Base-by-base conservation (phyloP, 2,329 filamentous ascomycete genomes). In the Xylaria sp. region DNA sequence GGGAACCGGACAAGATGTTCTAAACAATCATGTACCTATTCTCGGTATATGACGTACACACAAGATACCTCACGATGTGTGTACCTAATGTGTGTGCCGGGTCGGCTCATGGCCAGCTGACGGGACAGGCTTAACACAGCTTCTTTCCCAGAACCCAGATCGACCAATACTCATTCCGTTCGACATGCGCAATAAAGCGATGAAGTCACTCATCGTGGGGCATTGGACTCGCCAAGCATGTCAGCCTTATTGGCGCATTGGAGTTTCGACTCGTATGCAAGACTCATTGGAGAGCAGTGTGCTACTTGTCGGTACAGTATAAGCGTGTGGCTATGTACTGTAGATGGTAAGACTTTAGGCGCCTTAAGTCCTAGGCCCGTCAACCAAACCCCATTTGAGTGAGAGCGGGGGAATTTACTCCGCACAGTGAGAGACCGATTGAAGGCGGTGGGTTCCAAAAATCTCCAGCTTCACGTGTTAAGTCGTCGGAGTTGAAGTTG, bases 381-480 rank as follows among this genome's bases (percentile, higher is more conserved):
- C 54, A 52, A 44, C 52, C 52, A 58, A 42, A 42, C 61, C 34
- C 11, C 47, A 56, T 57, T 49, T 54, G 34, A 49, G 37, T 19
- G 49, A 44, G 34, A 44, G 34, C 50, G 39, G 51, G 39, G 50
- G 42, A 34, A 46, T 10, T 9, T 10, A 42, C 11, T 13, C 37
- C 37, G 8, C 37, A 42, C 37, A 42, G 37, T 42, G 8, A 10
- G 37, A 13, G 8, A 42, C 37, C 9, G 37, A 10, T 13, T 42
- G 37, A 10, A 3, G 37, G 8, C 37, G 37, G 5, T 42, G 19
- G 51, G 60, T 42, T 58, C 60, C 58, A 60, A 52, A 60, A 48
- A 47, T 51, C 44, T 46, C 59, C 59, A 59, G 61, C 56, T 55
- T 57, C 61, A 63, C 61, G 61, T 63, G 61, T 61, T 16, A 30